Evolutionary conservation across 2,329 filamentous ascomycete species (phyloP).

Genomic region (Cyphellophora europaea): DNA sequence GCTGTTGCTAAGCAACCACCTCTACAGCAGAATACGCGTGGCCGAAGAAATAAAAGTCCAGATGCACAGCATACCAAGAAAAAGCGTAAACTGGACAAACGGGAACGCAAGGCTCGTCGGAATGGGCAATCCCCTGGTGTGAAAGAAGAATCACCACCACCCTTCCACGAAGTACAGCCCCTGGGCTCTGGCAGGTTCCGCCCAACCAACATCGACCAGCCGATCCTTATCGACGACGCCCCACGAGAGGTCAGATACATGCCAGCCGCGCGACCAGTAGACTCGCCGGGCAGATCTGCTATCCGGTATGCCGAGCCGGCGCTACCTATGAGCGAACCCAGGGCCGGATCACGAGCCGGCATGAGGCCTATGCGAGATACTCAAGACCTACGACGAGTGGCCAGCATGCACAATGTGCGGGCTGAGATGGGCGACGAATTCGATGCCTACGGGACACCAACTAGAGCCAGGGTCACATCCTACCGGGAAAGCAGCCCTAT

Average conservation of each 20-base stretch:
- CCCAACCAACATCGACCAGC: slow-evolving; percentile 30
- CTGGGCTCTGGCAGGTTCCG: slow-evolving; percentile 28
- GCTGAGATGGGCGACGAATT: slow-evolving; percentile 33
- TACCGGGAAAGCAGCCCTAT: slow-evolving; percentile 29
- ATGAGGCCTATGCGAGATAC: slow-evolving; percentile 28
- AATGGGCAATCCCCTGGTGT: slow-evolving; percentile 37
- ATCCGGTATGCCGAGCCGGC: slow-evolving; percentile 17
- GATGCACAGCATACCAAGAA: slow-evolving; percentile 38
- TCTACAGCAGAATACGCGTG: slow-evolving; percentile 47
- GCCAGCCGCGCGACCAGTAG: slow-evolving; percentile 3
- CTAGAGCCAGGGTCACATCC: slow-evolving; percentile 26
- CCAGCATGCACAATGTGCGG: slow-evolving; percentile 36
- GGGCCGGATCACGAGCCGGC: slow-evolving; percentile 30
- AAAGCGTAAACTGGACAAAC: slow-evolving; percentile 38
- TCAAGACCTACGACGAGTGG: slow-evolving; percentile 36
- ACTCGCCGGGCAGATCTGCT: slow-evolving; percentile 1
- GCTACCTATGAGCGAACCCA: slow-evolving; percentile 20
- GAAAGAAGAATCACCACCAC: slow-evolving; percentile 55
- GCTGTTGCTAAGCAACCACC: slow-evolving; percentile 42
- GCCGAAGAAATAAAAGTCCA: slow-evolving; percentile 36
- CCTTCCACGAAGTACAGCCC: slow-evolving; percentile 37
- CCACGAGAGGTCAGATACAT: slow-evolving; percentile 22
- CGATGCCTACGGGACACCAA: slow-evolving; percentile 20
- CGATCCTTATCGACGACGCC: slow-evolving; percentile 36
- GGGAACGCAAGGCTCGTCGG: slow-evolving; percentile 22